Evolutionary conservation across 805 yeast species (phyloP).

Genomic region (Cyberlindnera bimundalis): DNA sequence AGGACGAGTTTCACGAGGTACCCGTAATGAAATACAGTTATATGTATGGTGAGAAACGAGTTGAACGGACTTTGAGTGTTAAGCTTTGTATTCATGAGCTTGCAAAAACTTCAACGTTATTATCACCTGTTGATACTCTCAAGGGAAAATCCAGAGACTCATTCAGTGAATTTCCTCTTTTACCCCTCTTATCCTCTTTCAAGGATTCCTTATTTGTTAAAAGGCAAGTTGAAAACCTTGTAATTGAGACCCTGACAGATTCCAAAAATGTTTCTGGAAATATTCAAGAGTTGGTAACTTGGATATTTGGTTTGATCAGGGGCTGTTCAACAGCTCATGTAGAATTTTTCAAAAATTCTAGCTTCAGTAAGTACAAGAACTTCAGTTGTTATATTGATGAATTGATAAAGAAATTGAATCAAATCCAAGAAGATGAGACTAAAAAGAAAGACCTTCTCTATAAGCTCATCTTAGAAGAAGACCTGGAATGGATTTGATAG

Average conservation of each 20-base stretch:
- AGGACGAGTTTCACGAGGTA: slow-evolving; percentile 13
- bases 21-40: slow-evolving; percentile 14
- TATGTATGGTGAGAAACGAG: slow-evolving; percentile 4
- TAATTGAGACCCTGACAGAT: slow-evolving; percentile 18
- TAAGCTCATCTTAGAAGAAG: slow-evolving; percentile 10
- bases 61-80: slow-evolving; percentile 4
- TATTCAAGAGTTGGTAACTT: slow-evolving; percentile 16
- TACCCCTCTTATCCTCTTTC: slow-evolving; percentile 34
- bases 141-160: slow-evolving; percentile 1
- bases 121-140: slow-evolving; percentile 6
- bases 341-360: slow-evolving; percentile 22
- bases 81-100: slow-evolving; percentile 11
- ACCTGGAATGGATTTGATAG: slow-evolving; percentile 4
- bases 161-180: slow-evolving; percentile 28
- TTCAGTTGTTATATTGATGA: slow-evolving; percentile 25
- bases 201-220: slow-evolving; percentile 35
- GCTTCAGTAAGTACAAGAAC: slow-evolving; percentile 25
- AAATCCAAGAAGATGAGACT: slow-evolving; percentile 7
- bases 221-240: slow-evolving; percentile 34
- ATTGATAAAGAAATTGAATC: slow-evolving; percentile 14
- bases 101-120: not conserved
- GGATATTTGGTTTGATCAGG: slow-evolving; percentile 21
- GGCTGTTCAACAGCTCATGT: slow-evolving; percentile 25
- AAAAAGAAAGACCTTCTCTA: slow-evolving; percentile 17
- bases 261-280: slow-evolving; percentile 1